Evolutionary conservation across 2,329 filamentous ascomycete species (phyloP).

Genomic region (Elsinoe arachidis): DNA sequence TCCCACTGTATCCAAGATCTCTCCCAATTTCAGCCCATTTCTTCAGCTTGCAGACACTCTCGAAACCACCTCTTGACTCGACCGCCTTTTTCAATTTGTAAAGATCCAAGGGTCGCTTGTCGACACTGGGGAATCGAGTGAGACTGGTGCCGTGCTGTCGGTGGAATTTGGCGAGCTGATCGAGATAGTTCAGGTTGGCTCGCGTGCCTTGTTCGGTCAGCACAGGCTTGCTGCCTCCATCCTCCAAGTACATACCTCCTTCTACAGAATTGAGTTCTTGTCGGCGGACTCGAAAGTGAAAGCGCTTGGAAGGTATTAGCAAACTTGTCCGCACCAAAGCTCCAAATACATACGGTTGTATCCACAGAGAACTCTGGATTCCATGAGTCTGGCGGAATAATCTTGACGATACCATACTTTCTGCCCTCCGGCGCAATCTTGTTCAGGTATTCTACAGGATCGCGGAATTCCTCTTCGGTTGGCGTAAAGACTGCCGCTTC

Average conservation of each 20-base stretch:
- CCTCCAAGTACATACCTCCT: conserved; percentile 57
- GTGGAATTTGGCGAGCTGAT: conserved; percentile 91
- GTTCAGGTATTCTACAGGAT: conserved; percentile 86
- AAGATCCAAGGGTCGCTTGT: conserved; percentile 91
- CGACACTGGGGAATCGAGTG: conserved; percentile 89
- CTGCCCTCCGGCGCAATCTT: conserved; percentile 81
- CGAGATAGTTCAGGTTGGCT: conserved; percentile 90
- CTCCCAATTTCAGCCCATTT: conserved; percentile 99
- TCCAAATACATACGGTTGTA: conserved; percentile 63
- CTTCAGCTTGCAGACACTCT: conserved; percentile 92
- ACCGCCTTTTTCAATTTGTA: conserved; percentile 97
- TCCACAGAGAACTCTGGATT: conserved; percentile 93
- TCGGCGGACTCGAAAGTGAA: conserved; percentile 92
- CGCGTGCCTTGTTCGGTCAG: conserved; percentile 56
- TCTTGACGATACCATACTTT: conserved; percentile 88
- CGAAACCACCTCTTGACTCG: conserved; percentile 87
- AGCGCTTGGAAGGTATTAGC: conserved; percentile 54
- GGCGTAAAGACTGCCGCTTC: conserved; percentile 88
- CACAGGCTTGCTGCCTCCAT: not conserved
- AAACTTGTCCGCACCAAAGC: not conserved
- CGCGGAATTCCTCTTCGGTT: conserved; percentile 87
- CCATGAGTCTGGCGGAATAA: conserved; percentile 89
- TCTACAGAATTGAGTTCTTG: conserved; percentile 97
- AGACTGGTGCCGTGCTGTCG: conserved; percentile 92
- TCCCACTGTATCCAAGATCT: conserved; percentile 93